These are phyloP conservation scores for Tetrahymena borealis DNA, from an alignment of 73 alveolate species.

Conservation along the genomic window DNA sequence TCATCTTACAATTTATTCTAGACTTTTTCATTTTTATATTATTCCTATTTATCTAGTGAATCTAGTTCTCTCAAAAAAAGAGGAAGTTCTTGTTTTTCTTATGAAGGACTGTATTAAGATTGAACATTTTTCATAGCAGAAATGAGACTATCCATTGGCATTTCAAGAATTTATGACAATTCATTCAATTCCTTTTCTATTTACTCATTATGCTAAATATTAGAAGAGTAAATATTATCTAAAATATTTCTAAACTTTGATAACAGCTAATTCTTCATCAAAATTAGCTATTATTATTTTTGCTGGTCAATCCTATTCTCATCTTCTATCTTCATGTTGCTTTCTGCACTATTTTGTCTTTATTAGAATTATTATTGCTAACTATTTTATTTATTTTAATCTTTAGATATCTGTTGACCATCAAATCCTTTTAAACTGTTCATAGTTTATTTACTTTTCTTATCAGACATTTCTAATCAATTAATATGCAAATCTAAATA, in stretches of 20 bases:
- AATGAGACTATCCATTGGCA: background rate
- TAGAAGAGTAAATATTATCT: background rate
- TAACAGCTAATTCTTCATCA: background rate
- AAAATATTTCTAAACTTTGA: background rate
- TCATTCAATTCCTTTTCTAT: background rate
- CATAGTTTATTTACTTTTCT: too few relatives aligned
- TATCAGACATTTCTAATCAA: too few relatives aligned
- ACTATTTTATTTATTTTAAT: background rate
- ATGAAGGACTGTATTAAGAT: background rate
- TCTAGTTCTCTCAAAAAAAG: background rate
- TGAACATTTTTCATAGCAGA: background rate
- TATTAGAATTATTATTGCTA: background rate
- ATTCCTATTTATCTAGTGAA: background rate
- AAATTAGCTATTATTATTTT: background rate
- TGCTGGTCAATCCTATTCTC: background rate
- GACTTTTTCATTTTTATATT: background rate
- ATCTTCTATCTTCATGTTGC: background rate
- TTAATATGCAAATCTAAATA: too few relatives aligned
- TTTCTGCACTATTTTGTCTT: background rate
- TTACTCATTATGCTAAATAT: background rate
- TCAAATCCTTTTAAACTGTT: too few relatives aligned
- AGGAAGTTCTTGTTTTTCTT: background rate
- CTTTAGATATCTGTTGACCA: background rate
- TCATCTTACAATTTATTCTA: background rate
- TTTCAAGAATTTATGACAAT: background rate